Evolutionary conservation across 352 stramenopile genomes (phyloP), one percentile per base, ranked within the genome.

Genomic region (Elongisporangium undulatum): DNA sequence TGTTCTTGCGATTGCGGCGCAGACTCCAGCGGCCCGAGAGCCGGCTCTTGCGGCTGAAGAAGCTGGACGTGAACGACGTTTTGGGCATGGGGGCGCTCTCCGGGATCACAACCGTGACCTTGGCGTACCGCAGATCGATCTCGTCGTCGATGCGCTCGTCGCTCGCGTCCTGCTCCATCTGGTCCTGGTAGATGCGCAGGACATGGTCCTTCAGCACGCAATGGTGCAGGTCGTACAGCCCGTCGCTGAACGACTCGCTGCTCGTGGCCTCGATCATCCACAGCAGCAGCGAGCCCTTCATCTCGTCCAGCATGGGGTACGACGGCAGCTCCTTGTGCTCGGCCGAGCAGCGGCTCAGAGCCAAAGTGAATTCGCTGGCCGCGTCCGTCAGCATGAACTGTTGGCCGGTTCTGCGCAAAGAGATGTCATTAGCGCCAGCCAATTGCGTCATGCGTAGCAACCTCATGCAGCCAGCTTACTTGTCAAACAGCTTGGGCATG

Each of bases 401-500:
- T 9, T 76, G 67, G 0, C 84, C 82, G 1, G 84, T 90, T 51
- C 78, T 77, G n/a, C n/a, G 19, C 10, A 59, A 7, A 7, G 3
- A 34, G 24, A 7, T 20, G 2, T 22, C 19, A 4, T 56, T 50
- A 34, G 19, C 8, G 19, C 6, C 29, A 51, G 21, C 34, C n/a
- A 53, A 26, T 20, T 6, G 16, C 39, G 12, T 59, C 55, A n/a
- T 52, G 49, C 17, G 4, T 20, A 15, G 13, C 5, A 4, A 19
- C 5, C 22, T 22, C 10, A 19, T 22, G 24, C 16, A 17, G 15
- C 26, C 19, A 15, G 3, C 51, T 29, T 70, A 85, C 76, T 68
- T 63, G 58, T 86, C 76, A 55, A 94, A 89, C 9, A 92, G 68
- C 55, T 83, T 87, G 48, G 79, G 77, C 55, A 75, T 75, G 15